phyloP scores from a whole-genome alignment of 495 filamentous ascomycete genomes.

The Cercophora scortea region DNA sequence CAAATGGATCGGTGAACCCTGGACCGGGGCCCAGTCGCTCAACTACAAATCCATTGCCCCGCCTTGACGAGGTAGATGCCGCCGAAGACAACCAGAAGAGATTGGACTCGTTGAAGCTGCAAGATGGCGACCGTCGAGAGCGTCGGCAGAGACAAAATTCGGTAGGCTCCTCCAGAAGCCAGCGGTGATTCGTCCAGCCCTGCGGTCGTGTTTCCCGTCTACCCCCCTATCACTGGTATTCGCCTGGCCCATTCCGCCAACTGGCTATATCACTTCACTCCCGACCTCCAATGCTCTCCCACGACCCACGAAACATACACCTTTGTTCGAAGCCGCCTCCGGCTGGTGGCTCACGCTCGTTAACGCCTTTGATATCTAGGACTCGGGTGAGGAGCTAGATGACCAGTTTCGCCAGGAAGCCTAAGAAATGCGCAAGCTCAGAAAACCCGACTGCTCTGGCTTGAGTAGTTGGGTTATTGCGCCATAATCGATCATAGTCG shows the following conservation, averaged over 20 bases:
- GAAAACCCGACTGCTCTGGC: not conserved
- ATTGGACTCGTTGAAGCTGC: constrained; percentile 74
- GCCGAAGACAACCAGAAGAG: constrained; percentile 78
- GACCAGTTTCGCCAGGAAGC: no score
- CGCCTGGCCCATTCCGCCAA: not conserved
- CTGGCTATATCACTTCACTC: not conserved
- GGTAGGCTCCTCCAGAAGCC: constrained; percentile 40
- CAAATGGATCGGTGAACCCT: constrained; percentile 22
- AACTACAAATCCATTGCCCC: constrained; percentile 23
- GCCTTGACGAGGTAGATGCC: constrained; percentile 61
- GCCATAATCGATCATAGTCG: no score
- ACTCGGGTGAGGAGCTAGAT: not conserved
- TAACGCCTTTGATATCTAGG: constrained; percentile 1
- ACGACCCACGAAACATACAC: not conserved
- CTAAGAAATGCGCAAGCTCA: no score
- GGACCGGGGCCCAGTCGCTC: constrained; percentile 10
- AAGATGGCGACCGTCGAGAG: constrained; percentile 50
- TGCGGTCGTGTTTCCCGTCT: not conserved
- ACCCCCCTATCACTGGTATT: not conserved
- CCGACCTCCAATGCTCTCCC: not conserved
- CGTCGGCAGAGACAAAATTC: constrained; percentile 44
- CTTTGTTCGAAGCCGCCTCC: not conserved
- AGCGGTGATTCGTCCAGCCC: constrained; percentile 24
- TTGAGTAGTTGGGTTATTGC: not conserved
- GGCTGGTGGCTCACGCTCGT: not conserved